A percentile compares a stretch with the other conserved stretches of the same genome.
Evolutionary conservation across 192 early-diverging fungal species (phyloP).

Genomic region (Coemansia sp.): DNA sequence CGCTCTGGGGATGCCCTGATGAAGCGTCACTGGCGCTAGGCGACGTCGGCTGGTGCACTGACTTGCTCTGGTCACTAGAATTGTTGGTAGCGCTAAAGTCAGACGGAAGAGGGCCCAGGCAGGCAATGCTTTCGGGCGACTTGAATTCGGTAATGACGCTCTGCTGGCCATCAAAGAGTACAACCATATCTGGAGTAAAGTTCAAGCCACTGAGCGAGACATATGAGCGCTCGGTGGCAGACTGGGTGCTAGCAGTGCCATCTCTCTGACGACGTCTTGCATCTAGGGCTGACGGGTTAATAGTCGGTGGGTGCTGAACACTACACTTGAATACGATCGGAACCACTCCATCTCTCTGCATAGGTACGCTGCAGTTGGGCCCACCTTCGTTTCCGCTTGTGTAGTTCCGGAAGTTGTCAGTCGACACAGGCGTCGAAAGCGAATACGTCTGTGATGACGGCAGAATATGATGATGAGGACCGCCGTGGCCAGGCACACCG

Average conservation of each 20-base stretch:
- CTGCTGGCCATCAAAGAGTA: slow-evolving; percentile 65
- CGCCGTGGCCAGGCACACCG: slow-evolving; percentile 11
- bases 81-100: slow-evolving; percentile 19
- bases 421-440: neutral
- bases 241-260: slow-evolving; percentile 8
- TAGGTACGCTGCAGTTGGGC: neutral
- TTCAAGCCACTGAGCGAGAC: slow-evolving; percentile 69
- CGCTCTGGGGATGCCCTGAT: slow-evolving; percentile 11
- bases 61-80: slow-evolving; percentile 1
- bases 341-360: slow-evolving; percentile 18
- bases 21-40: slow-evolving; percentile 46
- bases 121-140: slow-evolving; percentile 42
- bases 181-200: slow-evolving; percentile 65
- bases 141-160: slow-evolving; percentile 42
- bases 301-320: slow-evolving; percentile 43
- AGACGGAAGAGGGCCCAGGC: slow-evolving; percentile 39
- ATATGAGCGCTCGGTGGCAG: slow-evolving; percentile 31
- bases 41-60: slow-evolving; percentile 32
- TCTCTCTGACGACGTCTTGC: slow-evolving; percentile 11
- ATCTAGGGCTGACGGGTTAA: slow-evolving; percentile 22
- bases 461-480: neutral
- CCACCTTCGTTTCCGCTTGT: too few species aligned
- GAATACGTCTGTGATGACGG: slow-evolving; percentile 8
- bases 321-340: slow-evolving; percentile 46
- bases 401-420: neutral